These are phyloP conservation scores for Neopestalotiopsis sp. DNA, from an alignment of 2,329 filamentous ascomycete species.

Conservation along the genomic window DNA sequence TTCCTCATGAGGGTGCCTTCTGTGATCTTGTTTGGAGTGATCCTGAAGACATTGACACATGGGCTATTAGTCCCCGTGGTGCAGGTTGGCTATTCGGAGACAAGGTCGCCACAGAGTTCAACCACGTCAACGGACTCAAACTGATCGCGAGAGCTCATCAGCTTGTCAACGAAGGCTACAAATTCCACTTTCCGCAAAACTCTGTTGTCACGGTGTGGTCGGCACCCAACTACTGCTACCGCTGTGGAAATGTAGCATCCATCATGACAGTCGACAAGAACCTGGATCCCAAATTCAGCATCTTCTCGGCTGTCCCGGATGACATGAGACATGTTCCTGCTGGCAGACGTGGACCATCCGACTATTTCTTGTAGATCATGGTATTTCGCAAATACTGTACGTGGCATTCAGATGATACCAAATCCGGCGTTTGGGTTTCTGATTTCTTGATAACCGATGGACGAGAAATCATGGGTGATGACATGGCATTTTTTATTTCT, in stretches of 20 bases:
- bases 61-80: constrained; percentile 90
- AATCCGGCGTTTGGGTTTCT: constrained; percentile 4
- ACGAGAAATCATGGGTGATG: background rate
- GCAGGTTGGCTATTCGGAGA: constrained; percentile 98
- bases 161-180: constrained; percentile 97
- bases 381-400: constrained; percentile 10
- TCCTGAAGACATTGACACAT: constrained; percentile 95
- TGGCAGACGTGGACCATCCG: constrained; percentile 68
- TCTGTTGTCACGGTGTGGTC: constrained; percentile 99
- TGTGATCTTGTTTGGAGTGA: constrained; percentile 98
- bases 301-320: constrained; percentile 88
- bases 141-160: constrained; percentile 98
- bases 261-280: constrained; percentile 92
- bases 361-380: constrained; percentile 68
- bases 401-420: constrained; percentile 18
- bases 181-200: constrained; percentile 95
- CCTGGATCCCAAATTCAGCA: constrained; percentile 88
- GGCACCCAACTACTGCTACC: constrained; percentile 93
- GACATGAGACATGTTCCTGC: constrained; percentile 81
- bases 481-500: background rate
- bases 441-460: background rate
- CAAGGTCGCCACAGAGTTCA: constrained; percentile 96
- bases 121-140: constrained; percentile 94
- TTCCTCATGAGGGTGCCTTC: constrained; percentile 97
- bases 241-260: constrained; percentile 95